These are phyloP conservation scores for Cucurbita maxima DNA, from an alignment of 306 rosid species.

Conservation along the genomic window DNA sequence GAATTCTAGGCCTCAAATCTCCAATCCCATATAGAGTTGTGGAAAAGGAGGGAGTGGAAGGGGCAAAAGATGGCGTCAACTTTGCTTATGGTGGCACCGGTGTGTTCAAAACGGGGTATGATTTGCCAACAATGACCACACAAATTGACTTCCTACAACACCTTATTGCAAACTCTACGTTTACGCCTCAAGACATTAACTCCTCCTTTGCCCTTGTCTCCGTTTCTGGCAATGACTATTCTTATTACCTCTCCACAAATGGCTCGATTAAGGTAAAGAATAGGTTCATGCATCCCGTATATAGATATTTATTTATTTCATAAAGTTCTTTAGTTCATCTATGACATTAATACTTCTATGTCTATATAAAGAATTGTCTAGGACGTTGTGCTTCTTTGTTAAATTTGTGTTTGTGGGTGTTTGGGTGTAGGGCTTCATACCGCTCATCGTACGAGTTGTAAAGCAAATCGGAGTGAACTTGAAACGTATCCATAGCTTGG, in stretches of 20 bases:
- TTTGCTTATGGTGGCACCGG: slow-evolving; percentile 80
- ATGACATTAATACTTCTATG: no score
- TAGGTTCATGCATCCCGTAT: no score
- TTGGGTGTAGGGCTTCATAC: slow-evolving; percentile 27
- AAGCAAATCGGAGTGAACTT: slow-evolving; percentile 28
- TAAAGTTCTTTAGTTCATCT: no score
- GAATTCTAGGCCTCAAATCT: slow-evolving; percentile 39
- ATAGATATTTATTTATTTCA: no score
- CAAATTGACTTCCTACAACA: slow-evolving; percentile 44
- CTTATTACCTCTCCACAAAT: slow-evolving; percentile 12
- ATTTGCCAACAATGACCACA: slow-evolving; percentile 59
- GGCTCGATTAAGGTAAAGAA: slow-evolving; percentile 25
- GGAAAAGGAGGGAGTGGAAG: slow-evolving; percentile 6
- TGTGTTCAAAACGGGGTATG: slow-evolving; percentile 35
- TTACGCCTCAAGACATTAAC: slow-evolving; percentile 15
- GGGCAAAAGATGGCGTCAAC: slow-evolving; percentile 53
- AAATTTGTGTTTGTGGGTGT: no score
- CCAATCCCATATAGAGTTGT: slow-evolving; percentile 48
- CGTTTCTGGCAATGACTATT: slow-evolving; percentile 69
- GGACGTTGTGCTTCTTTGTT: no score
- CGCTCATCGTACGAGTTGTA: slow-evolving; percentile 37
- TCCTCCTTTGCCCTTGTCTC: slow-evolving; percentile 52
- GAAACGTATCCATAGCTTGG: slow-evolving; percentile 39
- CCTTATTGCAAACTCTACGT: slow-evolving; percentile 12
- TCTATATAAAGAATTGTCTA: no score